Percentiles rank a stretch among this genome's conserved stretches.
phyloP scores from a whole-genome alignment of 1,139 yeast species.

The Lizanozyma gosingica region DNA sequence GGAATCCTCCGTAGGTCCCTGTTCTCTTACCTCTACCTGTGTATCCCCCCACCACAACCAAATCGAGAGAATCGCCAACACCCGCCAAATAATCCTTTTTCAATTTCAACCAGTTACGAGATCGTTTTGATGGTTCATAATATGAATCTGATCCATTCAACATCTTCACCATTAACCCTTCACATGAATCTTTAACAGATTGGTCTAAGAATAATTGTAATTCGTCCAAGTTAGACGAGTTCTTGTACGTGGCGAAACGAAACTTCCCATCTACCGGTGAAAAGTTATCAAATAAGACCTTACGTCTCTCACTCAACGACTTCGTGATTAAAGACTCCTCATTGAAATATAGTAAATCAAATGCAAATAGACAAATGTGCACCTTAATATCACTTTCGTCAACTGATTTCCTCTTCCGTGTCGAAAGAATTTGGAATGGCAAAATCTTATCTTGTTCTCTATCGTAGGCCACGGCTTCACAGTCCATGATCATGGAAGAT shows the following conservation, averaged over 20 bases:
- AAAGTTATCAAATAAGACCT: constrained; percentile 47
- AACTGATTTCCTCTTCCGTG: constrained; percentile 91
- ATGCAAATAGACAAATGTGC: constrained; percentile 84
- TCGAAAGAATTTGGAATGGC: constrained; percentile 88
- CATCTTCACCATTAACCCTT: constrained; percentile 93
- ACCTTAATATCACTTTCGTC: constrained; percentile 81
- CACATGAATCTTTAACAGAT: constrained; percentile 84
- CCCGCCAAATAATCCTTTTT: constrained; percentile 92
- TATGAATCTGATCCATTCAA: constrained; percentile 71
- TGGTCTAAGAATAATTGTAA: constrained; percentile 83
- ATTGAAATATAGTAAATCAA: constrained; percentile 72
- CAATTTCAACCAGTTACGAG: constrained; percentile 90
- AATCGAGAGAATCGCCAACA: constrained; percentile 89
- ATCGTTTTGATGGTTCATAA: constrained; percentile 92
- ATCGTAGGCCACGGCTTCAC: constrained; percentile 99
- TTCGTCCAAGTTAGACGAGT: constrained; percentile 67
- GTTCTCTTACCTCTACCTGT: constrained; percentile 93
- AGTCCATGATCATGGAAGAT: constrained; percentile 67
- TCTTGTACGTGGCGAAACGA: constrained; percentile 67
- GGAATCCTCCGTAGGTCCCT: constrained; percentile 88
- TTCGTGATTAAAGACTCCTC: constrained; percentile 63
- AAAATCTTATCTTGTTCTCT: constrained; percentile 60
- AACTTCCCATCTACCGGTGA: constrained; percentile 67
- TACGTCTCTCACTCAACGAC: constrained; percentile 63
- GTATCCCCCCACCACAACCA: constrained; percentile 92